Base-by-base conservation (phyloP, 2,329 filamentous ascomycete species). In the Didymella glomerata region DNA sequence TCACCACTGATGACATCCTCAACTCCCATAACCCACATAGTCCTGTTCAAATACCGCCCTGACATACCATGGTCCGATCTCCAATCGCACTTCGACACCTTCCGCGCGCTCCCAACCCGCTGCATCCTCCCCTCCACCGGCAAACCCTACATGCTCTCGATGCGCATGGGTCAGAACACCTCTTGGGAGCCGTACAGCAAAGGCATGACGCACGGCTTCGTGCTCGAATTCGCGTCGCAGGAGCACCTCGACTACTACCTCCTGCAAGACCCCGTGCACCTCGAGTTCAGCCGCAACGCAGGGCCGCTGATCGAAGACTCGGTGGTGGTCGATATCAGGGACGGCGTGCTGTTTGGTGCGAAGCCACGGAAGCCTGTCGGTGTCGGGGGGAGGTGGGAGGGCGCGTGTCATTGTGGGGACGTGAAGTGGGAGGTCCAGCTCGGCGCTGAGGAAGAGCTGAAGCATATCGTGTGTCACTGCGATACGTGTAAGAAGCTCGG, bases 401-500 rank as follows among this genome's bases (percentile, higher is more conserved):
- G 76, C 2, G 60, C 59, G 4, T 78, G 76, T 56, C 74, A 77
- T 57, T 77, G 75, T 28, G 70, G 68, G 20, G 64, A 61, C 27
- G 59, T 74, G 11, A 44, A 27, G 13, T 72, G 64, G 68, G 67
- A 46, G 61, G 74, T 71, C 10, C 60, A 47, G 22, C 48, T 69
- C 14, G 70, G 70, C 11, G 70, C 62, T 45, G 65, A 64, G 8
- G 67, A 73, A 52, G 14, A 53, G 30, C 10, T 59, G 24, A 54
- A 11, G 50, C 74, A 77, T 56, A 71, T 77, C 13, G 63, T 77
- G 24, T 77, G 76, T 42, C 75, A 77, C 59, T 78, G 76, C 60
- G 60, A 64, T 18, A 77, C 74, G 4, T 77, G 76, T 44, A 74
- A 77, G 60, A 72, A 73, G 44, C 56, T 77, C 10, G 72, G 70